phyloP scores from a whole-genome alignment of 169 alveolate genomes.

The Cryptosporidium ryanae region DNA sequence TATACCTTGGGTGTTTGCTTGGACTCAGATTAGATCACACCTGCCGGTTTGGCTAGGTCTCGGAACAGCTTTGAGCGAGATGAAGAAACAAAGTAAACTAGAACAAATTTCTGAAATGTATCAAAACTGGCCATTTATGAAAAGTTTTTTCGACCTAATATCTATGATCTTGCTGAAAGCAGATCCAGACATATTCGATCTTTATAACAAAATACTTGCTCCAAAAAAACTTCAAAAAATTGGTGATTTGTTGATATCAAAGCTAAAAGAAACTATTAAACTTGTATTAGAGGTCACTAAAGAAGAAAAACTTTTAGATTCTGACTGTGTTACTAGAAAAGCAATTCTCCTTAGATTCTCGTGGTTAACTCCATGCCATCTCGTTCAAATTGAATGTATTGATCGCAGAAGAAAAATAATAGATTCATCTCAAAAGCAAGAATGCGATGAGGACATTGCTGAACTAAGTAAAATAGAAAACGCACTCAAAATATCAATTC shows the following conservation, averaged over 20 bases:
- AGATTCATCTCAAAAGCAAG: neutral
- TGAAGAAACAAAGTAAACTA: conserved; percentile 67
- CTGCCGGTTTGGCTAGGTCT: conserved; percentile 88
- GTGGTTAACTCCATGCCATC: conserved; percentile 73
- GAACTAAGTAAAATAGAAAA: conserved; percentile 63
- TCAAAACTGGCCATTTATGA: conserved; percentile 85
- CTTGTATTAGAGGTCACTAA: conserved; percentile 66
- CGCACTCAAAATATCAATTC: conserved; percentile 71
- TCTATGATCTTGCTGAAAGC: conserved; percentile 84
- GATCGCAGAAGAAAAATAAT: conserved; percentile 64
- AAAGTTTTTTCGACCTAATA: conserved; percentile 84
- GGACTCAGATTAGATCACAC: conserved; percentile 87
- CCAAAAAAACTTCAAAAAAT: conserved; percentile 43
- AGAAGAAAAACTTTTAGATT: conserved; percentile 54
- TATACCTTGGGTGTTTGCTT: conserved; percentile 90
- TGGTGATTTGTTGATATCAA: conserved; percentile 44
- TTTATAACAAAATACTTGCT: conserved; percentile 45
- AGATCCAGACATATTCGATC: conserved; percentile 78
- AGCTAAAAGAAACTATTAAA: conserved; percentile 59
- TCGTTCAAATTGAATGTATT: conserved; percentile 71
- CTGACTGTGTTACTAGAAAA: conserved; percentile 71
- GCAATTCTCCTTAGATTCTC: conserved; percentile 68
- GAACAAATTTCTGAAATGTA: conserved; percentile 81
- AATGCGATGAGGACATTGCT: neutral
- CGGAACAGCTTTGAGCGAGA: conserved; percentile 77